Percentiles rank a stretch among this genome's conserved stretches.
Conservation (phyloP, 106 monocot species). For the Amphibolis antarctica region DNA sequence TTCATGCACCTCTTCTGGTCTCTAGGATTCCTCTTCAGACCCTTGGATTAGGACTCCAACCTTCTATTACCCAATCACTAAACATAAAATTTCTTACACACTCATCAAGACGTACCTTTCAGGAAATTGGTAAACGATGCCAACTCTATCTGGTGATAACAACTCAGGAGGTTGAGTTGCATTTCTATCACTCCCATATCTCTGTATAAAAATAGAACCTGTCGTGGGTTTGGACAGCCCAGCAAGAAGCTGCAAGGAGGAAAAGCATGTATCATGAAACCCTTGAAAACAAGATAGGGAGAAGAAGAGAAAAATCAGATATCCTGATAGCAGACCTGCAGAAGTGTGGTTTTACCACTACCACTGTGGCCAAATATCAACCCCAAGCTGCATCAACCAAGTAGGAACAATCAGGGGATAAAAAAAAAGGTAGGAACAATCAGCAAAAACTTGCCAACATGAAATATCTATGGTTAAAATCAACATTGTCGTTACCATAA, state of each 20-base stretch:
- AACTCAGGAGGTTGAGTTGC: slow-evolving; percentile 35
- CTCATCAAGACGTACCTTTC: slow-evolving; percentile 79
- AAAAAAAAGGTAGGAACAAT: neutral
- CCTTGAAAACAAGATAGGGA: neutral
- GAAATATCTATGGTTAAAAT: neutral
- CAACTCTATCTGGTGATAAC: slow-evolving; percentile 63
- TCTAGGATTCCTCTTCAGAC: too few species aligned
- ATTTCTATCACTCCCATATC: slow-evolving; percentile 48
- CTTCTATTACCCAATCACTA: too few species aligned
- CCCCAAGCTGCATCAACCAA: slow-evolving; percentile 57
- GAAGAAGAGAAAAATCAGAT: neutral
- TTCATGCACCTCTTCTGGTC: too few species aligned
- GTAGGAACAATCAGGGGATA: neutral
- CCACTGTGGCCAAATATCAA: slow-evolving; percentile 96
- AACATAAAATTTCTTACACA: too few species aligned
- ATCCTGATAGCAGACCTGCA: slow-evolving; percentile 34
- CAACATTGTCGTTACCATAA: too few species aligned
- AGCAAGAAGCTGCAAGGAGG: slow-evolving; percentile 59
- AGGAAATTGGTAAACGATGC: slow-evolving; percentile 97
- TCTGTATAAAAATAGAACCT: slow-evolving; percentile 66
- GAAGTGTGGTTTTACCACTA: slow-evolving; percentile 96
- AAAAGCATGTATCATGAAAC: neutral
- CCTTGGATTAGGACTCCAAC: too few species aligned
- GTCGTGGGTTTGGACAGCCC: slow-evolving; percentile 71
- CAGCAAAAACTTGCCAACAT: neutral